phyloP scores from a whole-genome alignment of 2,329 filamentous ascomycete species.

The Thyridium curvatum region DNA sequence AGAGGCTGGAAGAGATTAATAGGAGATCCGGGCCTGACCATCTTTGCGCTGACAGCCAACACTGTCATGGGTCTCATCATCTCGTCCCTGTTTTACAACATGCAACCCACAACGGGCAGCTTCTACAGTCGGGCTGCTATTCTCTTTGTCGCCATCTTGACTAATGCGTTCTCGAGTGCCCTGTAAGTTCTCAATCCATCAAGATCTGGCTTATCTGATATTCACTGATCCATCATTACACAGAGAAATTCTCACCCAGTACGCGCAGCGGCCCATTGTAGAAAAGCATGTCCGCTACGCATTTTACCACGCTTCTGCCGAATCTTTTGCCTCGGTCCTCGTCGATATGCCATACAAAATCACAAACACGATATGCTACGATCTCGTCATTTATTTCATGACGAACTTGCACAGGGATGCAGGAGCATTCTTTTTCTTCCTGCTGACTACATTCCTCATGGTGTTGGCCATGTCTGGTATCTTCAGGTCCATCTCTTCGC shows the following conservation, averaged over 20 bases:
- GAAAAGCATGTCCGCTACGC: conserved; percentile 12
- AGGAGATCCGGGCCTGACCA: conserved; percentile 29
- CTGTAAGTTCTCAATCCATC: conserved; percentile 20
- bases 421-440: conserved; percentile 40
- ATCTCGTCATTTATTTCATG: conserved; percentile 44
- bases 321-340: conserved; percentile 25
- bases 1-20: conserved; percentile 31
- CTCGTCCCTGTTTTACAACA: conserved; percentile 43
- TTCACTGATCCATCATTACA: too few relatives aligned
- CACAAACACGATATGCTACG: conserved; percentile 40
- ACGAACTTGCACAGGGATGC: conserved; percentile 34
- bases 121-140: conserved; percentile 56
- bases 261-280: conserved; percentile 14
- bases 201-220: too few relatives aligned
- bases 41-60: conserved; percentile 33
- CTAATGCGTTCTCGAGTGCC: conserved; percentile 56
- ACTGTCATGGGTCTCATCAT: conserved; percentile 44
- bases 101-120: conserved; percentile 34
- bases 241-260: conserved; percentile 26
- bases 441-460: conserved; percentile 40
- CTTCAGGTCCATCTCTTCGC: conserved; percentile 37
- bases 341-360: conserved; percentile 49
- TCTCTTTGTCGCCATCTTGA: conserved; percentile 59
- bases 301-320: conserved; percentile 11
- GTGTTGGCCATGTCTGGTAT: conserved; percentile 60